Base-by-base conservation (phyloP, 78 protist species). In the Dictyostelium intermedium region DNA sequence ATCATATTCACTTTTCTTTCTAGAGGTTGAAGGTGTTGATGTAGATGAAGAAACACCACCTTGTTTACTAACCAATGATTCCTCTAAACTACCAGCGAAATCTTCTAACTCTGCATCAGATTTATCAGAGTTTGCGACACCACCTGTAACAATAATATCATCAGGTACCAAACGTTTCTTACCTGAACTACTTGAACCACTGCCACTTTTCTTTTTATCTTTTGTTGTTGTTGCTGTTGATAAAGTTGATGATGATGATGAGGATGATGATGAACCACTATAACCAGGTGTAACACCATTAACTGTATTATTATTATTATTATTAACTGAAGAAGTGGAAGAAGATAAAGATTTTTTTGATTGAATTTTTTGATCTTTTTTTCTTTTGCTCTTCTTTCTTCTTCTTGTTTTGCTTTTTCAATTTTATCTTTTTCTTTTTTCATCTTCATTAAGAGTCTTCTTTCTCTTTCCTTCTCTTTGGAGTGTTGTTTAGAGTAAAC, bases 341-440 rank as follows among this genome's bases (percentile, higher is more conserved):
- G 25, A 3, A 25, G 23, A 20, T 23, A 78, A n/a, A 30, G 34
- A 78, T 45, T 30, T n/a, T 14, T 81, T 53, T 9, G 37, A 16
- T 63, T 76, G 72, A 30, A 30, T 37, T 32, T 34, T 47, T 30
- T 61, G 83, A 25, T 91, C 95, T 35, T 69, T 50, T 91, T 91
- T 41, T 91, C 95, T 47, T 72, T 84, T n/a, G 77, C 89, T 66
- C 72, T 91, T 43, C 84, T 81, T 60, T 91, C 89, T 41, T 91
- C 95, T 25, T 91, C 95, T 41, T 60, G 69, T 60, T 78, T 69
- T 37, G 60, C 43, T 76, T 91, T 84, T 35, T 91, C 95, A 9
- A 39, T 23, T 37, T 91, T 84, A 77, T 91, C 95, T 37, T 84
- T 91, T 41, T 91, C 95, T 60, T 91, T 84, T 66, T 77, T 91